phyloP scores from a whole-genome alignment of 164 flowering plant species.

The Santalum album region DNA sequence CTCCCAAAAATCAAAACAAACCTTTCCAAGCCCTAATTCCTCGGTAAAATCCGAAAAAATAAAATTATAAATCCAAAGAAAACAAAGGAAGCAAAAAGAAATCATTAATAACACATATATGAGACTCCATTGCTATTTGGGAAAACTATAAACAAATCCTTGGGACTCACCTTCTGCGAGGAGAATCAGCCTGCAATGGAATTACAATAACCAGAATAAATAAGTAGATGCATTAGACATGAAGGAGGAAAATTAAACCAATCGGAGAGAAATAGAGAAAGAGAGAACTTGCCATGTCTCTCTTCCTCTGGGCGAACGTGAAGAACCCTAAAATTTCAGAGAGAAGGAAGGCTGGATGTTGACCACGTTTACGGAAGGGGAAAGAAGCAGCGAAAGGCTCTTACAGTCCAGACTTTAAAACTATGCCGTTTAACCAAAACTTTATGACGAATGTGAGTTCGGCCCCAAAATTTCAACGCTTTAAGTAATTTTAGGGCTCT shows the following conservation, averaged over 20 bases:
- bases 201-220: not conserved
- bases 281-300: not conserved
- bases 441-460: no score
- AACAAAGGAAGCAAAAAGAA: not conserved
- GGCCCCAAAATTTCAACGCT: no score
- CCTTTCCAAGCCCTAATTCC: no score
- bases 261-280: not conserved
- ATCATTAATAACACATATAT: not conserved
- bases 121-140: not conserved
- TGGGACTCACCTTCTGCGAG: constrained; percentile 23
- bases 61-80: not conserved
- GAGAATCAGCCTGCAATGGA: constrained; percentile 31
- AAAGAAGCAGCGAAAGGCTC: no score
- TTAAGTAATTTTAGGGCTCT: no score
- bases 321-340: not conserved
- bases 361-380: no score
- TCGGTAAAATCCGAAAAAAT: not conserved
- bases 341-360: no score
- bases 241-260: not conserved
- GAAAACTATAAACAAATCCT: not conserved
- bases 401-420: no score
- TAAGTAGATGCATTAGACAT: not conserved
- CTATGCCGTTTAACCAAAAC: no score
- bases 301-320: not conserved
- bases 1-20: no score